These are phyloP conservation scores for Panicum miliaceum DNA, from an alignment of 176 grass and related monocot species.

Conservation along the genomic window DNA sequence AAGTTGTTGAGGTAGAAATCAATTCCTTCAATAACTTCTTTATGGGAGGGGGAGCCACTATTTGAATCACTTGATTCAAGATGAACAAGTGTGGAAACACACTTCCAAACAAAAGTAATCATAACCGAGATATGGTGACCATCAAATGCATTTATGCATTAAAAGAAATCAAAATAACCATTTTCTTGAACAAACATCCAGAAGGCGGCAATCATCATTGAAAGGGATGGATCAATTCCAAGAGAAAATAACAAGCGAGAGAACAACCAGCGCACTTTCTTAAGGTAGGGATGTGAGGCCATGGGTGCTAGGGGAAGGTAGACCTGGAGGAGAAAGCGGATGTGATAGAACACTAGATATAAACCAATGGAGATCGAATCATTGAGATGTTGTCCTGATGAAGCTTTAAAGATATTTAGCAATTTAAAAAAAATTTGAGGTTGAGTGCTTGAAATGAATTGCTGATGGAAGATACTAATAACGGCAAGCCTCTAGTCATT, in stretches of 20 bases:
- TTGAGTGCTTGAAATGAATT: background rate
- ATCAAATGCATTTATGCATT: conserved; percentile 6
- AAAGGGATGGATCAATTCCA: background rate
- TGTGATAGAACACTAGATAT: background rate
- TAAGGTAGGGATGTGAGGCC: background rate
- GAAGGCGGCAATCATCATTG: background rate
- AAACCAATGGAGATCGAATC: background rate
- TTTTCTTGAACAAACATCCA: background rate
- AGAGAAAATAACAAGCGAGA: background rate
- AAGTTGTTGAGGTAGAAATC: background rate
- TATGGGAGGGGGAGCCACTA: background rate
- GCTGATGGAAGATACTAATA: background rate
- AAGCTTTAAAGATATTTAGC: background rate
- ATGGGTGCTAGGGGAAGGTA: background rate
- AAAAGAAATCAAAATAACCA: background rate
- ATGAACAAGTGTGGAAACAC: background rate
- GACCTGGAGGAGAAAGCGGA: background rate
- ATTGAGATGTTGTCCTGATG: background rate
- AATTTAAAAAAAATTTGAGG: background rate
- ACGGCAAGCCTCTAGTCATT: background rate
- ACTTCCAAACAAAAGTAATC: background rate
- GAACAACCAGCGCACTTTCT: background rate
- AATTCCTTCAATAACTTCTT: conserved; percentile 1
- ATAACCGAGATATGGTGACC: background rate
- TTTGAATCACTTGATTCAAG: background rate